A percentile compares a stretch with the other conserved stretches of the same genome.
phyloP scores from a whole-genome alignment of 148 eudicot species.

The Arbutus unedo region DNA sequence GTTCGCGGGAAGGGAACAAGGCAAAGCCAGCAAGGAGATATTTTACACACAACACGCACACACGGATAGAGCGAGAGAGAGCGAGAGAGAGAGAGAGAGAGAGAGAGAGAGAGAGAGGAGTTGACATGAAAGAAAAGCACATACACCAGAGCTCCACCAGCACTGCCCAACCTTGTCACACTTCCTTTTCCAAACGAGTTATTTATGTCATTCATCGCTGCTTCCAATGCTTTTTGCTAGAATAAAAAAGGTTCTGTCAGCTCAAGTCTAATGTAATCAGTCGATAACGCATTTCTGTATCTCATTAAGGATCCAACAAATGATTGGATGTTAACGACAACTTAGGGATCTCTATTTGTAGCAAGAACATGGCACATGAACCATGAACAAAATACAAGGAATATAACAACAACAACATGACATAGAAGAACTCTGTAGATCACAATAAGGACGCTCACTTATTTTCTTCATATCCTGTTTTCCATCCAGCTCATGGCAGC shows the following conservation, averaged over 20 bases:
- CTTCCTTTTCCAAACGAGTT: conserved; percentile 95
- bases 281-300: not conserved
- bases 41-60: not conserved
- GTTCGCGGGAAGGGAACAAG: not conserved
- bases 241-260: conserved; percentile 20
- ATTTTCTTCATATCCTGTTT: no score
- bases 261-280: not conserved
- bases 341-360: not conserved
- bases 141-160: conserved; percentile 99
- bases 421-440: not conserved
- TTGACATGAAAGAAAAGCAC: conserved; percentile 19
- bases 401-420: not conserved
- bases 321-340: not conserved
- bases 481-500: no score
- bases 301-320: not conserved
- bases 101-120: not conserved
- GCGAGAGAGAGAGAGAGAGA: not conserved
- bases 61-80: not conserved
- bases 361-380: conserved; percentile 8
- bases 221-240: conserved; percentile 95
- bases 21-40: not conserved
- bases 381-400: not conserved
- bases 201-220: conserved; percentile 92
- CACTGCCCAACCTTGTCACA: conserved; percentile 94
- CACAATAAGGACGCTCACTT: not conserved